Conservation (phyloP, 352 stramenopile genomes). For the Lagenidium giganteum region DNA sequence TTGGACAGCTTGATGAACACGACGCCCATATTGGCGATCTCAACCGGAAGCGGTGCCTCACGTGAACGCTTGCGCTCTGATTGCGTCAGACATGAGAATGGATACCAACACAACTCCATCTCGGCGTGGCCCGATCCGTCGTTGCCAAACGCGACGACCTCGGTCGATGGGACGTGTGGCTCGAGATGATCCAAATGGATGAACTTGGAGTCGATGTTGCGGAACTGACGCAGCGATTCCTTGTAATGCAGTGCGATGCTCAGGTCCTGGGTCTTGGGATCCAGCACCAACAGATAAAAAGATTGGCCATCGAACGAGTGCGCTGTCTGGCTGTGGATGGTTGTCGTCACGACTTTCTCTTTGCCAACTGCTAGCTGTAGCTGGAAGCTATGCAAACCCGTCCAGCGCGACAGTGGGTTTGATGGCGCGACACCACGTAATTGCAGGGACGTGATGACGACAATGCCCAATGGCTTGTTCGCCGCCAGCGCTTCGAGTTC, state of each 20-base stretch:
- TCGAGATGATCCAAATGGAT: constrained; percentile 37
- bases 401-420: constrained; percentile 26
- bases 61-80: constrained; percentile 16
- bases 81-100: constrained; percentile 22
- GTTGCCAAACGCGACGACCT: constrained; percentile 29
- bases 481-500: constrained; percentile 33
- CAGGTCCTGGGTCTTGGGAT: constrained; percentile 36
- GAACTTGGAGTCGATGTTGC: constrained; percentile 35
- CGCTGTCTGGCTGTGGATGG: constrained; percentile 17
- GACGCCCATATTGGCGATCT: constrained; percentile 31
- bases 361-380: constrained; percentile 25
- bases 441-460: constrained; percentile 28
- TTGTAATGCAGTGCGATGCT: constrained; percentile 33
- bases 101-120: constrained; percentile 39
- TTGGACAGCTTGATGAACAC: constrained; percentile 38
- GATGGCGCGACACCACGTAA: constrained; percentile 20
- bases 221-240: constrained; percentile 23
- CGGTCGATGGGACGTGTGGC: constrained; percentile 20
- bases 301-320: constrained; percentile 21
- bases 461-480: constrained; percentile 36
- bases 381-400: constrained; percentile 26
- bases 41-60: constrained; percentile 23
- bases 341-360: constrained; percentile 21
- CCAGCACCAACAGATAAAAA: constrained; percentile 29
- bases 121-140: constrained; percentile 27